These are phyloP conservation scores for Castanea crenata DNA, from an alignment of 306 rosid species.

Conservation along the genomic window DNA sequence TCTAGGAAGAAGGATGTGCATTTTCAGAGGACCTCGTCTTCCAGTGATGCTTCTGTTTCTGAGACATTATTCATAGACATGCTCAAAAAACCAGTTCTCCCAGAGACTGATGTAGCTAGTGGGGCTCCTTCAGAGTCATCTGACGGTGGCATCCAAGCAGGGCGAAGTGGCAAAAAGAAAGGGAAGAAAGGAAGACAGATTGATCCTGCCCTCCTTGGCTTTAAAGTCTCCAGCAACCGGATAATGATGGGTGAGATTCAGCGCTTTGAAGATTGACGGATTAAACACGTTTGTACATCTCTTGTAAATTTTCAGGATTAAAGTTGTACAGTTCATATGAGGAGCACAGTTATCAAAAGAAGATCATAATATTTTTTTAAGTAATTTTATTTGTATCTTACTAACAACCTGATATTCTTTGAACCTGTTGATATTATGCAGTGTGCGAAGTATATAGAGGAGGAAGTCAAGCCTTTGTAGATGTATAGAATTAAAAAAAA, in stretches of 20 bases:
- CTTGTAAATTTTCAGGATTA: conserved; percentile 14
- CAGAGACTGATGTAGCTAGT: conserved; percentile 41
- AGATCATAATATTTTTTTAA: too few species aligned
- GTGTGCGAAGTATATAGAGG: too few species aligned
- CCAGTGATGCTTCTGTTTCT: conserved; percentile 51
- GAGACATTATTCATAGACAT: conserved; percentile 73
- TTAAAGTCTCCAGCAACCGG: conserved; percentile 70
- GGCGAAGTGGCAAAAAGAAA: conserved; percentile 61
- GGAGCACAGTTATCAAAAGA: conserved; percentile 24
- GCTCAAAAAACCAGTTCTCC: conserved; percentile 53
- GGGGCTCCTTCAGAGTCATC: conserved; percentile 37
- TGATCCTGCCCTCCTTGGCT: conserved; percentile 77
- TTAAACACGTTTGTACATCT: conserved; percentile 26
- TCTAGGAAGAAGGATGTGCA: conserved; percentile 45
- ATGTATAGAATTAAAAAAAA: too few species aligned
- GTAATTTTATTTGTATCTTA: too few species aligned
- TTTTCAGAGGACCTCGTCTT: conserved; percentile 52
- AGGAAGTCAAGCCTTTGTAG: too few species aligned
- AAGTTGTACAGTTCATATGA: conserved; percentile 42
- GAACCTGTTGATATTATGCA: too few species aligned
- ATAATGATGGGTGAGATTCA: conserved; percentile 80
- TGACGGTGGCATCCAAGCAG: conserved; percentile 47
- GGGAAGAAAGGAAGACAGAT: conserved; percentile 80
- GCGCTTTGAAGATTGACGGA: conserved; percentile 53
- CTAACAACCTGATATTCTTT: too few species aligned